These are phyloP conservation scores for Fraxinus xanthoxyloides DNA, from an alignment of 305 asterid genomes.

Conservation along the genomic window DNA sequence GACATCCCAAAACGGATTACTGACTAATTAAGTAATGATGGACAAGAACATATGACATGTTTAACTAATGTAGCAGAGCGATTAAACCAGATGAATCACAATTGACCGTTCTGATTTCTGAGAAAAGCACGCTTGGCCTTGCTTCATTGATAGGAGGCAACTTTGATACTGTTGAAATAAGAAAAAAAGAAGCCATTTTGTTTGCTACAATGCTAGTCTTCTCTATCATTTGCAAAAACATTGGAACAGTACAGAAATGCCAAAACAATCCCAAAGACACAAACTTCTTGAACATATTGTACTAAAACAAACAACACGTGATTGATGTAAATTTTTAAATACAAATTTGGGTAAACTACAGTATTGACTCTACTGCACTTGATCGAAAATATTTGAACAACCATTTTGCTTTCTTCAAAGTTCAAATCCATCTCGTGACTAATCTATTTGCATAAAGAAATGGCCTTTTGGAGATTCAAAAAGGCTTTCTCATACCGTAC, in stretches of 20 bases:
- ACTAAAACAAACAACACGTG: neutral
- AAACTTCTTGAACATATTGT: neutral
- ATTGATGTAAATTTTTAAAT: neutral
- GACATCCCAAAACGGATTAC: neutral
- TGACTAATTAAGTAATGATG: neutral
- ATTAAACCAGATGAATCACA: neutral
- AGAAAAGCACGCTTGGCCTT: neutral
- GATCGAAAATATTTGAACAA: neutral
- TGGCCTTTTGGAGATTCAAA: constrained; percentile 43
- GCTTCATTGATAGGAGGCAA: neutral
- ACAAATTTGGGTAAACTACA: neutral
- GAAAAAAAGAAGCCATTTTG: neutral
- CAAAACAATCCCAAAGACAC: neutral
- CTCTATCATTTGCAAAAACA: neutral
- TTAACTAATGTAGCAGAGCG: neutral
- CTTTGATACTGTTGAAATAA: neutral
- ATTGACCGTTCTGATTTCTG: neutral
- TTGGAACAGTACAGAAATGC: neutral
- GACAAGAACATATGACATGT: neutral
- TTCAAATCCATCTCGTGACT: neutral
- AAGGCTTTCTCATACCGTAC: constrained; percentile 67
- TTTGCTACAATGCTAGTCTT: neutral
- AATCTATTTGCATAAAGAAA: constrained; percentile 35
- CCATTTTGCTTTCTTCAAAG: neutral
- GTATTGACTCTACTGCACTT: neutral